Evolutionary conservation across 805 yeast species (phyloP).

Genomic region (Saturnispora kantuleensis): DNA sequence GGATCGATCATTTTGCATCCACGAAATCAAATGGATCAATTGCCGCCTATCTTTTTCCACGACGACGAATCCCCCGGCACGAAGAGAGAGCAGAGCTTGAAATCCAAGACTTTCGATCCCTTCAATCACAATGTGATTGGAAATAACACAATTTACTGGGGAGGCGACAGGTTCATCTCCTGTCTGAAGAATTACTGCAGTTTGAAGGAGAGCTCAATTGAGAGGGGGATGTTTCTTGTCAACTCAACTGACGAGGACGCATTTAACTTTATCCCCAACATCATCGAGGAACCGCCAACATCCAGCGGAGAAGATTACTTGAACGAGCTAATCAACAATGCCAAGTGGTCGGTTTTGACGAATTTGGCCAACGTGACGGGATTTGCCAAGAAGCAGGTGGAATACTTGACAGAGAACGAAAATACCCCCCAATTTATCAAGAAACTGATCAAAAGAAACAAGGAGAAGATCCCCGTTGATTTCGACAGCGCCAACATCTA

Average conservation of each 20-base stretch:
- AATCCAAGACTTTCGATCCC: slow-evolving; percentile 63
- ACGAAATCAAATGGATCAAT: slow-evolving; percentile 43
- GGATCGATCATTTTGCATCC: slow-evolving; percentile 78
- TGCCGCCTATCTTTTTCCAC: slow-evolving; percentile 87
- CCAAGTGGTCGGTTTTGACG: slow-evolving; percentile 82
- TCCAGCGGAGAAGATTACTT: slow-evolving; percentile 28
- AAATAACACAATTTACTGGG: slow-evolving; percentile 64
- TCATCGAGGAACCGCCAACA: slow-evolving; percentile 25
- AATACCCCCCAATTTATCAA: slow-evolving; percentile 45
- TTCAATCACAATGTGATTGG: slow-evolving; percentile 45
- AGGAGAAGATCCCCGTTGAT: slow-evolving; percentile 63
- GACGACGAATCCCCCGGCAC: slow-evolving; percentile 82
- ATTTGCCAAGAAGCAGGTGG: slow-evolving; percentile 54
- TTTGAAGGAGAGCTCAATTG: slow-evolving; percentile 60
- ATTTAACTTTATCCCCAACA: slow-evolving; percentile 45
- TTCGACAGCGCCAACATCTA: slow-evolving; percentile 89
- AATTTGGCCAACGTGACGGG: slow-evolving; percentile 72
- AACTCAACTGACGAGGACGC: slow-evolving; percentile 68
- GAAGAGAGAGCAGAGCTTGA: slow-evolving; percentile 44
- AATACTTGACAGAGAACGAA: slow-evolving; percentile 33
- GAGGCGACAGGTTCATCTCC: slow-evolving; percentile 70
- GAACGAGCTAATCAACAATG: slow-evolving; percentile 45
- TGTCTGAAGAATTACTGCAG: slow-evolving; percentile 46
- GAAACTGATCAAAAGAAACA: slow-evolving; percentile 57
- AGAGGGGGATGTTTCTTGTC: slow-evolving; percentile 60